Base-by-base conservation (phyloP, 2,329 filamentous ascomycete genomes). In the Pestalotiopsis sp. region DNA sequence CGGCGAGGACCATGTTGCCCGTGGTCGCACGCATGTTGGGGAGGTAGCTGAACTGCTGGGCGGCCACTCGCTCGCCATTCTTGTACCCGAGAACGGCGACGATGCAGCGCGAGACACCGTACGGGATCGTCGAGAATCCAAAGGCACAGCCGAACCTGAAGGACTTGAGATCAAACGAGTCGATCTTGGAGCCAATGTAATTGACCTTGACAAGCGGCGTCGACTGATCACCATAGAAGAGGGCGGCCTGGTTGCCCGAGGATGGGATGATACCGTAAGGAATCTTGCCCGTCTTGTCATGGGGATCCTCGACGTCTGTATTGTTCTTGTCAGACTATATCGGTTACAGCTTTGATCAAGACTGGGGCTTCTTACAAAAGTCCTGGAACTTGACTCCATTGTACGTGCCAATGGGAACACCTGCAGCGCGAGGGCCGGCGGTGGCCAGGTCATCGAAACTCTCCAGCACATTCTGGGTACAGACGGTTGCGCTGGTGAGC, bases 311-410 rank as follows among this genome's bases (percentile, higher is more conserved):
- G 27, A 38, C 27, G 31, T 38, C 59, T 62, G 11, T 38, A 62
- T 39, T 20, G 13, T 12, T 39, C 25, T n/a, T 13, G 20, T 62
- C 12, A 62, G 59, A 9, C 1, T 4, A 4, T 20, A 4, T 17
- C 31, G 13, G n/a, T 7, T 11, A 12, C 20, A 12, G 1, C 20
- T 25, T 23, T 14, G 12, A 9, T 3, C 9, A 3, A 13, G 13
- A 31, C 4, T 11, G 38, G 12, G 27, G 36, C 2, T n/a, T 41
- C 31, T 27, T 20, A 62, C 27, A 62, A 20, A 62, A 62, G 20
- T 62, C 59, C 31, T 62, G 59, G 59, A 36, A 62, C 59, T 62
- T 62, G 27, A 62, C 13, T 62, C 59, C 59, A 36, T 62, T 62
- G 31, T 62, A 62, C n/a, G 59, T 62, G 20, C 31, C 17, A 4